Conservation (phyloP, 164 flowering plant genomes). For the Stephania yunnanensis region DNA sequence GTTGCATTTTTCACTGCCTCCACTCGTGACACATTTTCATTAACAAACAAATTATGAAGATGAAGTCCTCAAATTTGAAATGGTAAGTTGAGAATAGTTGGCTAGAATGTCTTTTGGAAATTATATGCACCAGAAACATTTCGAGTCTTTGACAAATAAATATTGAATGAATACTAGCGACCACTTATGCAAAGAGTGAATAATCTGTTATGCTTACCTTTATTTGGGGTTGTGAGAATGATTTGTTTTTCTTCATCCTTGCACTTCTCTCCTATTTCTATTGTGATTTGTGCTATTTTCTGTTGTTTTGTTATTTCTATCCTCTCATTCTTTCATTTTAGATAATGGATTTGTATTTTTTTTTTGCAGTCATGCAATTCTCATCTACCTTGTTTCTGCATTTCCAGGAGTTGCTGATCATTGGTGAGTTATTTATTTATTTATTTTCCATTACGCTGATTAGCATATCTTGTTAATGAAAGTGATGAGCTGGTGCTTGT, state of each 20-base stretch:
- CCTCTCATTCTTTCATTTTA: conserved; percentile 6
- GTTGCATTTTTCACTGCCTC: too few species aligned
- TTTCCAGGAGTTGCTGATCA: conserved; percentile 85
- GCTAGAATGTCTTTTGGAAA: too few species aligned
- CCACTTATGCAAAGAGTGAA: not conserved
- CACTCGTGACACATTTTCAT: too few species aligned
- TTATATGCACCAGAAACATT: too few species aligned
- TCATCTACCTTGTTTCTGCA: conserved; percentile 69
- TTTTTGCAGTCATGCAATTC: conserved; percentile 84
- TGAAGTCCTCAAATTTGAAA: too few species aligned
- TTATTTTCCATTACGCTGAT: too few species aligned
- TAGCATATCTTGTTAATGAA: not conserved
- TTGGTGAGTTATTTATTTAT: conserved; percentile 42
- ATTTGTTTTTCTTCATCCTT: not conserved
- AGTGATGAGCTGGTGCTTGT: not conserved
- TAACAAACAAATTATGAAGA: too few species aligned
- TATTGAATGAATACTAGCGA: too few species aligned
- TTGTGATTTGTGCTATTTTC: not conserved
- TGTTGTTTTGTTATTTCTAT: not conserved
- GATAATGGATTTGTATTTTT: not conserved
- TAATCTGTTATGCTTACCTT: not conserved
- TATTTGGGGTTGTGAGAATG: not conserved
- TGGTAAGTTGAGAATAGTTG: too few species aligned
- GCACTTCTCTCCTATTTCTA: not conserved
- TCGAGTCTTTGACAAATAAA: too few species aligned